Conservation (phyloP, 1,139 yeast species). For the Protomyces macrosporus region DNA sequence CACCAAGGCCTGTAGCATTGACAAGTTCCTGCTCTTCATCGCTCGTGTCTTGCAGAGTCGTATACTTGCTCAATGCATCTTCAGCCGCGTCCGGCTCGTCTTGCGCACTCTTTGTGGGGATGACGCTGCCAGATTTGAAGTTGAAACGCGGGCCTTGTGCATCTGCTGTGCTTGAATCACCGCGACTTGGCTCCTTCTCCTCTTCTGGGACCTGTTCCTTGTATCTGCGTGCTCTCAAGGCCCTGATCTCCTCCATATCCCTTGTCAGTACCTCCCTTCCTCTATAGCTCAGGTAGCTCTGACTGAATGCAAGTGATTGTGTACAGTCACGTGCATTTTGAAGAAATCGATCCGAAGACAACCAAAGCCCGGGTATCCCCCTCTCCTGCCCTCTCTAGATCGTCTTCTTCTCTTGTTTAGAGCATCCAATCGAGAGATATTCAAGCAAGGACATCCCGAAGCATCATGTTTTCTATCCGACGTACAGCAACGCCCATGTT, state of each 20-base stretch:
- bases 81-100: neutral
- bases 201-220: neutral
- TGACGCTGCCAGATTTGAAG: neutral
- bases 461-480: constrained; percentile 7
- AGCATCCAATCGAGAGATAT: no score
- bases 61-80: neutral
- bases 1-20: neutral
- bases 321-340: no score
- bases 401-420: no score
- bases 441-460: no score
- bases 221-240: neutral
- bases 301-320: no score
- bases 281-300: no score
- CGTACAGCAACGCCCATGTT: constrained; percentile 9
- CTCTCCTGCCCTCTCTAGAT: no score
- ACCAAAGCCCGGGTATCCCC: no score
- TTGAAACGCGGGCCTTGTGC: neutral
- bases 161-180: no score
- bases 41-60: neutral
- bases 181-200: no score
- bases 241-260: neutral
- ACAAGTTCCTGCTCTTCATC: neutral
- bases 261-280: no score
- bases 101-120: neutral
- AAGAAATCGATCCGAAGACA: no score